These are phyloP conservation scores for Sinapis alba DNA, from an alignment of 441 rosid genomes.

Conservation along the genomic window DNA sequence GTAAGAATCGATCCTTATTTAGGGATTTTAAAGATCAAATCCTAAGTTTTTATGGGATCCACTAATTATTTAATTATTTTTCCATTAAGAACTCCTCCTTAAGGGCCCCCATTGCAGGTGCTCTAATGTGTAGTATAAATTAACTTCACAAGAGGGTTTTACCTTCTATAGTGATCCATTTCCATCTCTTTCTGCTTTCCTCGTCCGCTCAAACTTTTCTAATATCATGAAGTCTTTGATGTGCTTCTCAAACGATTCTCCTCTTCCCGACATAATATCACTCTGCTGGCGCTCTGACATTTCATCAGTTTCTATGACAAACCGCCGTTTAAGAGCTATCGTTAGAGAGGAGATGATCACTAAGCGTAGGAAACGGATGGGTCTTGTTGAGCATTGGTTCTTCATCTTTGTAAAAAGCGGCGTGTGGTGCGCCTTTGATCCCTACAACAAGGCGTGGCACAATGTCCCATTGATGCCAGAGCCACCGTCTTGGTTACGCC, in stretches of 20 bases:
- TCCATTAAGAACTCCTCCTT: too few species aligned
- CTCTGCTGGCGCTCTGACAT: neutral
- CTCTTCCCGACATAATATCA: neutral
- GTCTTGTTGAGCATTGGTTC: neutral
- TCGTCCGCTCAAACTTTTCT: too few species aligned
- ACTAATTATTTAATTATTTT: too few species aligned
- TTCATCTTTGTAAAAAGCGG: neutral
- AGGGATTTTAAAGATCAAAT: too few species aligned
- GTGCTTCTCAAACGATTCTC: neutral
- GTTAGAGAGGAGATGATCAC: neutral
- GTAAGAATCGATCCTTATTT: too few species aligned
- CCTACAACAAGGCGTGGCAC: neutral
- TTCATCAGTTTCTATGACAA: neutral
- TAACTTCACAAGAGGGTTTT: too few species aligned
- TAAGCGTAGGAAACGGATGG: neutral
- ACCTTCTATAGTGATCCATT: too few species aligned
- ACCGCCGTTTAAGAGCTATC: neutral
- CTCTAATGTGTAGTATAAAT: too few species aligned
- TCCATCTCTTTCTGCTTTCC: too few species aligned
- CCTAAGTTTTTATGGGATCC: too few species aligned
- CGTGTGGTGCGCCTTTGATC: neutral
- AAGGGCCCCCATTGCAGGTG: too few species aligned
- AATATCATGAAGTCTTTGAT: neutral
- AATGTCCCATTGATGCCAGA: neutral
- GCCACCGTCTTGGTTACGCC: neutral